Conservation (phyloP, 2,329 filamentous ascomycete species). For the Madurella mycetomatis region DNA sequence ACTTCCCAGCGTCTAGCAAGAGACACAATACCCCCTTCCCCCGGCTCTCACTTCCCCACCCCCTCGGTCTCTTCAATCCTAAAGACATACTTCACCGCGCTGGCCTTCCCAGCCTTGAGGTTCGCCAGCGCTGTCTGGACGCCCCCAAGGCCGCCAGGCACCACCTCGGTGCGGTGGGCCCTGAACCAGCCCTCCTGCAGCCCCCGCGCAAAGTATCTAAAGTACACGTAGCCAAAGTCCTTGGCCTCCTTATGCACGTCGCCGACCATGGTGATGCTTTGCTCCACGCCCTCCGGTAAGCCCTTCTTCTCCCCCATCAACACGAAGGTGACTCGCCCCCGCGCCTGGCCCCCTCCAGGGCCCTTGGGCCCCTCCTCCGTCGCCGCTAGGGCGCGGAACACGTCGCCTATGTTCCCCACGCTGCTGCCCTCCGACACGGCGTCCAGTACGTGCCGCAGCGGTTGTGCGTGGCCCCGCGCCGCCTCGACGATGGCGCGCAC, state of each 20-base stretch:
- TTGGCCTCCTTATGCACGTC: slow-evolving; percentile 31
- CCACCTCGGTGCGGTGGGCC: slow-evolving; percentile 47
- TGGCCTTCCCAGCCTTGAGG: slow-evolving; percentile 56
- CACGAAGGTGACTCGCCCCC: slow-evolving; percentile 35
- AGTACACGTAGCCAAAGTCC: slow-evolving; percentile 32
- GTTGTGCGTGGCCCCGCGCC: slow-evolving; percentile 34
- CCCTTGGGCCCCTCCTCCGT: no score
- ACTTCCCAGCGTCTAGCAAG: not conserved
- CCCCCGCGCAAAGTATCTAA: slow-evolving; percentile 35
- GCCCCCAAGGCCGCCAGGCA: slow-evolving; percentile 51
- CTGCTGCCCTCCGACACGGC: slow-evolving; percentile 52
- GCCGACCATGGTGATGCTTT: slow-evolving; percentile 28
- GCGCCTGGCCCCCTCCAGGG: slow-evolving; percentile 26
- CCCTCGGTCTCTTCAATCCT: slow-evolving; percentile 33
- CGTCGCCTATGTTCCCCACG: slow-evolving; percentile 40
- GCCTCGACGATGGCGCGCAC: slow-evolving; percentile 41
- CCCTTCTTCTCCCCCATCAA: slow-evolving; percentile 30
- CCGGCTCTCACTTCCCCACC: slow-evolving; percentile 3
- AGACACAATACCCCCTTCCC: not conserved
- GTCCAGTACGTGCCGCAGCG: slow-evolving; percentile 52
- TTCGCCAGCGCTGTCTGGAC: slow-evolving; percentile 33
- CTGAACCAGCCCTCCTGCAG: slow-evolving; percentile 47
- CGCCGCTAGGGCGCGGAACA: slow-evolving; percentile 31
- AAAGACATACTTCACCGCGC: slow-evolving; percentile 61
- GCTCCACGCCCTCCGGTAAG: slow-evolving; percentile 23